Percentiles rank a stretch among this genome's conserved stretches.
phyloP scores from a whole-genome alignment of 306 rosid species.

The Vicia faba region DNA sequence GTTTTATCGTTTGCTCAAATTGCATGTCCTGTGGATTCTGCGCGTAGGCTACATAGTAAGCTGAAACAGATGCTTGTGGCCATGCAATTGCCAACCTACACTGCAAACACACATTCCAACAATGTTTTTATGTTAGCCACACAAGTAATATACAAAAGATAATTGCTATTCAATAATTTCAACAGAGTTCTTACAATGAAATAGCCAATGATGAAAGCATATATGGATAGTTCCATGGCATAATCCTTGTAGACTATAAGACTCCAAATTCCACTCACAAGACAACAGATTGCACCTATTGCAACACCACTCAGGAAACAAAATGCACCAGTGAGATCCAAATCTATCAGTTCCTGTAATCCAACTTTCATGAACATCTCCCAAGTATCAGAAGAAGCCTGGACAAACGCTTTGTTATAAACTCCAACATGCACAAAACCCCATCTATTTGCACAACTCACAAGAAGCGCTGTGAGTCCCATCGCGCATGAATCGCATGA shows the following conservation, averaged over 20 bases:
- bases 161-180: no score
- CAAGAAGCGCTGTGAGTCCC: constrained; percentile 53
- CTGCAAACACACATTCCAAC: constrained; percentile 49
- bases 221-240: constrained; percentile 57
- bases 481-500: no score
- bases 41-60: constrained; percentile 79
- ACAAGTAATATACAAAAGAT: background rate
- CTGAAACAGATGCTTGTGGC: constrained; percentile 76
- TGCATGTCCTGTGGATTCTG: constrained; percentile 52
- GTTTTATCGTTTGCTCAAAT: constrained; percentile 61
- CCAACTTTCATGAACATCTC: constrained; percentile 51
- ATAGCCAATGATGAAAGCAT: constrained; percentile 76
- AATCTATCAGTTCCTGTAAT: constrained; percentile 51
- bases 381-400: constrained; percentile 72
- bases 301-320: constrained; percentile 73
- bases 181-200: constrained; percentile 62
- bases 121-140: background rate
- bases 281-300: constrained; percentile 63
- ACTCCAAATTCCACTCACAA: constrained; percentile 70
- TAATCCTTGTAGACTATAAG: constrained; percentile 54
- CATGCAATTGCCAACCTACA: constrained; percentile 73
- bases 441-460: constrained; percentile 66
- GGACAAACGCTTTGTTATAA: constrained; percentile 64
- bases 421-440: constrained; percentile 77
- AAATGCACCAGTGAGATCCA: constrained; percentile 73